Conservation (phyloP, 2,329 filamentous ascomycete genomes). For the Colletotrichum sp. region DNA sequence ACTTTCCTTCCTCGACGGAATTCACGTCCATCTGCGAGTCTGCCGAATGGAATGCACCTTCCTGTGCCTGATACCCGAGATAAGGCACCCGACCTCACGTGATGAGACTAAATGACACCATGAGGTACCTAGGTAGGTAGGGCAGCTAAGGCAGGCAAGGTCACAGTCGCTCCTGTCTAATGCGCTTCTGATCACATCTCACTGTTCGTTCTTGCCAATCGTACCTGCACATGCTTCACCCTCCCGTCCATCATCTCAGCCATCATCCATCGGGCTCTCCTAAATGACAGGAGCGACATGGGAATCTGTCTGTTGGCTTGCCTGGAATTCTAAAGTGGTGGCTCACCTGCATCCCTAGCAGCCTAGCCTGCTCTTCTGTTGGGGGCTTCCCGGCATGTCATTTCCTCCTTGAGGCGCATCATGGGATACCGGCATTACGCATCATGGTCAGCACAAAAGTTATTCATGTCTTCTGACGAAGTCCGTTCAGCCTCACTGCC, state of each 20-base stretch:
- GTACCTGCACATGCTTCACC: conserved; percentile 8
- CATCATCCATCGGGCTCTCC: background rate
- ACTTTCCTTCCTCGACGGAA: background rate
- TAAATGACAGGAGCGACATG: conserved; percentile 4
- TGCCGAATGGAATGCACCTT: background rate
- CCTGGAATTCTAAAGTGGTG: background rate
- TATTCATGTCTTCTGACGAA: background rate
- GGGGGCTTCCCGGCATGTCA: background rate
- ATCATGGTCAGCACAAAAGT: background rate
- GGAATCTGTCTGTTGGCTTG: background rate
- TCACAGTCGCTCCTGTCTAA: background rate
- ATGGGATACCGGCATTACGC: background rate
- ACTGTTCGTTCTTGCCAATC: background rate
- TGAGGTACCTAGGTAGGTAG: background rate
- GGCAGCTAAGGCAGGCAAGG: background rate
- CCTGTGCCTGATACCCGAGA: background rate
- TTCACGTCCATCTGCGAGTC: background rate
- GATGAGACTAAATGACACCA: background rate
- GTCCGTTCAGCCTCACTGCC: background rate
- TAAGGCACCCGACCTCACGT: background rate
- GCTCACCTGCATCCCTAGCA: background rate
- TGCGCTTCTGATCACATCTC: background rate
- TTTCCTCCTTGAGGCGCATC: background rate
- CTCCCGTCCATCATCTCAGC: background rate
- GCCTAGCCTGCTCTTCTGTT: background rate